Percentiles rank a stretch among this genome's conserved stretches.
phyloP scores from a whole-genome alignment of 495 filamentous ascomycete species.

The Lasiosphaeria miniovina region DNA sequence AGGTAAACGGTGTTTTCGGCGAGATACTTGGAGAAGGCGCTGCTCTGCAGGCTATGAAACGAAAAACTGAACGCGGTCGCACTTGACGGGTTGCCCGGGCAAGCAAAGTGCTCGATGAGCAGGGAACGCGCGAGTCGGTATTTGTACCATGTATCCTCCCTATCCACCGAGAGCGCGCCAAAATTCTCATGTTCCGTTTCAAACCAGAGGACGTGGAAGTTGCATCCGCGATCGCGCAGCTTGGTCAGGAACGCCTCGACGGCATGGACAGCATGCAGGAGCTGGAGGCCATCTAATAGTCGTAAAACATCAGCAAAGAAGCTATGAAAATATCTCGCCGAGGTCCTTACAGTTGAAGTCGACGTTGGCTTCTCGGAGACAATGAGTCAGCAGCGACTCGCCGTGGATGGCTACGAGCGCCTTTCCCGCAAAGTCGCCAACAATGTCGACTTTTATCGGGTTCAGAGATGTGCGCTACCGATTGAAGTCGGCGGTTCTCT shows the following conservation, averaged over 20 bases:
- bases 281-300: slow-evolving; percentile 58
- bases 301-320: background rate
- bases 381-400: slow-evolving; percentile 64
- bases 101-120: slow-evolving; percentile 60
- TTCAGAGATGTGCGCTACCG: slow-evolving; percentile 19
- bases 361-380: slow-evolving; percentile 55
- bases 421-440: slow-evolving; percentile 71
- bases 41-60: slow-evolving; percentile 34
- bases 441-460: slow-evolving; percentile 52
- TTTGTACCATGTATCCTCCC: slow-evolving; percentile 32
- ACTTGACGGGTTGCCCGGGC: slow-evolving; percentile 4
- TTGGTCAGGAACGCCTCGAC: slow-evolving; percentile 63
- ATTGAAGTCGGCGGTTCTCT: slow-evolving; percentile 2
- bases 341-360: slow-evolving; percentile 53
- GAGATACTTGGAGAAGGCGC: slow-evolving; percentile 54
- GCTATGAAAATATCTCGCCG: background rate
- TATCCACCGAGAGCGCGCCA: slow-evolving; percentile 16
- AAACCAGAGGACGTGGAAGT: slow-evolving; percentile 69
- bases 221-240: slow-evolving; percentile 59
- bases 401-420: slow-evolving; percentile 73
- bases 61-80: slow-evolving; percentile 18
- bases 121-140: slow-evolving; percentile 59
- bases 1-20: slow-evolving; percentile 54
- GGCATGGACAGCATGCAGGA: slow-evolving; percentile 66
- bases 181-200: slow-evolving; percentile 49